Base-by-base conservation (phyloP, 768 basidiomycete genomes). In the Podaxis sp. region DNA sequence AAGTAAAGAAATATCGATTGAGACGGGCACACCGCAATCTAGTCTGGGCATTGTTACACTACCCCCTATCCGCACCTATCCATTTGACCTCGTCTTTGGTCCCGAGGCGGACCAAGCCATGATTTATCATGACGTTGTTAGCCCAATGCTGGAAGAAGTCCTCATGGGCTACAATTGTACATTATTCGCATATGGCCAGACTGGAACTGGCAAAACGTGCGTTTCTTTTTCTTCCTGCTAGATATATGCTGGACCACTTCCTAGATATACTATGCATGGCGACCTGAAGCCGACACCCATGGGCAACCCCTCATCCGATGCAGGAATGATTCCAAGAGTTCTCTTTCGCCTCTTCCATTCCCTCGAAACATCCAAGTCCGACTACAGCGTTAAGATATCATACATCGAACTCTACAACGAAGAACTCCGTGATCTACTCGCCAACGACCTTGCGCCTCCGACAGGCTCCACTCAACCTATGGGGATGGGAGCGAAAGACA, bases 361-460 rank as follows among this genome's bases (percentile, higher is more conserved):
- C 58, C 86, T 99, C 7, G 94, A 96, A 67, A 80, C 83, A 7
- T 82, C 83, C 0, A 81, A 80, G 21, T 70, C 84, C 16, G 97
- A 99, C 68, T 98, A 87, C 70, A 90, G 91, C 67, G 95, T 99
- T 70, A 94, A 92, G 69, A 83, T 96, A 57, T 96, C 95, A 0
- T 98, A 88, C 72, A 80, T 99, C 56, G 97, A 99, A 71, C 80
- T 99, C 21, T 99, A 98, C 74, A 99, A 99, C 70, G 97, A 99
- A 76, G 97, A 98, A 70, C 84, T 99, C 5, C 90, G 97, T 23
- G 97, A 99, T 72, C 84, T 99, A 27, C 83, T 98, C 32, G 84
- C 91, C 10, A 78, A 76, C 54, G 94, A 96, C n/a, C 80, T 94
- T 51, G 70, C 85, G 1, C 81, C 87, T 1, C 90, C 91, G 2